Evolutionary conservation across 805 yeast species (phyloP).

Genomic region (Pichia manshurica): DNA sequence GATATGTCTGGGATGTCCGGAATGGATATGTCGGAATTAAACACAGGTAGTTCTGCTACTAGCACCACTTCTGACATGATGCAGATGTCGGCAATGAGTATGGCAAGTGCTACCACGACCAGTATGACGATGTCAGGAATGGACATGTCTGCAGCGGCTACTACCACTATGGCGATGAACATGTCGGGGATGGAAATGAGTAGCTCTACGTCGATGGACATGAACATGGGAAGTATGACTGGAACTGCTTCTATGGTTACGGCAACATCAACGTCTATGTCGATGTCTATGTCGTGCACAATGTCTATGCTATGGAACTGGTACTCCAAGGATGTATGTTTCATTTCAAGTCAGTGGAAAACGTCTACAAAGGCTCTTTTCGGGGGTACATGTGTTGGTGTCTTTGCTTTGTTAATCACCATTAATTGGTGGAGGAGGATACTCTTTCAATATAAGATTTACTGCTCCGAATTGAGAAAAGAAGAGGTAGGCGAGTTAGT

Average conservation of each 20-base stretch:
- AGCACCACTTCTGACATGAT: background rate
- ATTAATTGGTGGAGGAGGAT: slow-evolving; percentile 20
- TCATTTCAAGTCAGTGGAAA: slow-evolving; percentile 16
- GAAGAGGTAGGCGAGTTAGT: slow-evolving; percentile 9
- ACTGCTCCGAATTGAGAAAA: slow-evolving; percentile 9
- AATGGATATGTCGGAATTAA: slow-evolving; percentile 6
- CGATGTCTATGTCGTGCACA: slow-evolving; percentile 7
- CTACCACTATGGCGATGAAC: slow-evolving; percentile 1
- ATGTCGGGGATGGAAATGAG: slow-evolving; percentile 10
- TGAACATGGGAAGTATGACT: slow-evolving; percentile 4
- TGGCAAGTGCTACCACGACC: background rate
- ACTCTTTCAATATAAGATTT: slow-evolving; percentile 10
- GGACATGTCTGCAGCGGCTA: slow-evolving; percentile 3
- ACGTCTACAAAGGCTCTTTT: slow-evolving; percentile 15
- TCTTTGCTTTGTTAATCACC: slow-evolving; percentile 12
- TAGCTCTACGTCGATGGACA: slow-evolving; percentile 5
- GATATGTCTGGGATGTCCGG: slow-evolving; percentile 6
- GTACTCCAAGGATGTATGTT: slow-evolving; percentile 16
- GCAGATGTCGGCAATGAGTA: background rate
- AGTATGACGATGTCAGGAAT: slow-evolving; percentile 4
- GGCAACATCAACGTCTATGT: background rate
- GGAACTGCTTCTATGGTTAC: background rate
- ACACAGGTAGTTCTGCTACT: too few species aligned
- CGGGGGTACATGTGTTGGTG: slow-evolving; percentile 21
- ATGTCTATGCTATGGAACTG: slow-evolving; percentile 24